Evolutionary conservation across 345 rosid genomes (phyloP).

Genomic region (Carallia brachiata): DNA sequence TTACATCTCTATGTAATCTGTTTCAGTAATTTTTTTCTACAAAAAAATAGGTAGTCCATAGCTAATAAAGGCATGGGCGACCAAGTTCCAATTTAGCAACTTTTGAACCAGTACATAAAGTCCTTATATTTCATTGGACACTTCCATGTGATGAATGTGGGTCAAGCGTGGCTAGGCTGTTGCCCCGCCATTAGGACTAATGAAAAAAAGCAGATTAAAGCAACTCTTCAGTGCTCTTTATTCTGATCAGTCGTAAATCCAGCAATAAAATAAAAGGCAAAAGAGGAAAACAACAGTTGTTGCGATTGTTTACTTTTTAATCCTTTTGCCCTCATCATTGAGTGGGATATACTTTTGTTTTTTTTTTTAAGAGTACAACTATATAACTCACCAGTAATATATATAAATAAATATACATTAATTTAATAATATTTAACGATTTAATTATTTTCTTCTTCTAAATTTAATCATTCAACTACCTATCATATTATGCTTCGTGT

Average conservation of each 20-base stretch:
- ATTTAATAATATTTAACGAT: background rate
- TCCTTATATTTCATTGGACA: background rate
- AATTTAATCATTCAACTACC: too few species aligned
- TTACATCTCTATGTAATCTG: too few species aligned
- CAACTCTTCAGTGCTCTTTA: background rate
- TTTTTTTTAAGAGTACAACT: too few species aligned
- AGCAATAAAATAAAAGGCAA: background rate
- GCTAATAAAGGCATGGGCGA: background rate
- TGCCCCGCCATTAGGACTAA: constrained; percentile 8
- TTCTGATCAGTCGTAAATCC: too few species aligned
- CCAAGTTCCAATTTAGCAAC: background rate
- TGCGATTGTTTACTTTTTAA: background rate
- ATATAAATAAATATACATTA: too few species aligned
- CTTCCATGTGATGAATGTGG: constrained; percentile 8
- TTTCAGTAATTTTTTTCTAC: too few species aligned
- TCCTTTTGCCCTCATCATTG: background rate
- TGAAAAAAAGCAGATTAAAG: background rate
- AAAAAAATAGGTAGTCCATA: too few species aligned
- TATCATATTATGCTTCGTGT: too few species aligned
- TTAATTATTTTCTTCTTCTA: too few species aligned
- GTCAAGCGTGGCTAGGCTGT: constrained; percentile 1
- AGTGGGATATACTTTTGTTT: background rate
- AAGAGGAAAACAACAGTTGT: background rate
- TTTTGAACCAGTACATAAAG: background rate
- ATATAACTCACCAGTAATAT: too few species aligned